These are phyloP conservation scores for Monosporascus ibericus DNA, from an alignment of 2,329 filamentous ascomycete species.

Conservation along the genomic window DNA sequence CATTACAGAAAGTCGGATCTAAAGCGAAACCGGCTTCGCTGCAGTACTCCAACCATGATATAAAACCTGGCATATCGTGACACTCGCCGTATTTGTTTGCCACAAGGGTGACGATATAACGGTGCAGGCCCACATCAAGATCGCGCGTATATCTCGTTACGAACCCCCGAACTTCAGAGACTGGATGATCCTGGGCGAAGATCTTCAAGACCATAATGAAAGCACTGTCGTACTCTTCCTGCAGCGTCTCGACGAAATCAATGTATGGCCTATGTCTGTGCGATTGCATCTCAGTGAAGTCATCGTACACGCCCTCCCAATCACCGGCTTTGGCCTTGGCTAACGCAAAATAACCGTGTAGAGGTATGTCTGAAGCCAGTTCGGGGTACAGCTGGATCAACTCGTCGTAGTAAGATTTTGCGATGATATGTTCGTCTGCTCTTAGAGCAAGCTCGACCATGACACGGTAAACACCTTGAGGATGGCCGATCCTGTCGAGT, in stretches of 20 bases:
- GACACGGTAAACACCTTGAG: conserved; percentile 28
- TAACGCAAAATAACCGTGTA: conserved; percentile 31
- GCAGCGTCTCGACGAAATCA: neutral
- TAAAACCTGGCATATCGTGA: conserved; percentile 31
- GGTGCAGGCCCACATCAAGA: conserved; percentile 29
- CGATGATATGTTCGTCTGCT: conserved; percentile 24
- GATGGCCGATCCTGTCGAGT: conserved; percentile 16
- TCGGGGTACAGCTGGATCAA: conserved; percentile 19
- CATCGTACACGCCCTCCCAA: conserved; percentile 32
- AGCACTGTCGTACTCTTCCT: conserved; percentile 20
- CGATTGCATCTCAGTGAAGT: conserved; percentile 23
- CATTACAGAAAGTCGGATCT: conserved; percentile 31
- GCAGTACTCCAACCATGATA: conserved; percentile 36
- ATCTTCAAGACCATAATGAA: conserved; percentile 34
- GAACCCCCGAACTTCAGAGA: conserved; percentile 34
- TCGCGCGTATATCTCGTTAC: conserved; percentile 29
- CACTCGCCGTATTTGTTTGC: conserved; percentile 36
- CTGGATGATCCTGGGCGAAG: conserved; percentile 32
- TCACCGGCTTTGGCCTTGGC: conserved; percentile 32
- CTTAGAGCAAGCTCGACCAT: conserved; percentile 36
- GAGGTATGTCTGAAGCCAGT: conserved; percentile 24
- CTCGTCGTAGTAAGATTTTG: conserved; percentile 24
- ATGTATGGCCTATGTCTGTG: neutral
- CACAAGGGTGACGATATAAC: conserved; percentile 34
- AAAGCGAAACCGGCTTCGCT: conserved; percentile 27